phyloP scores from a whole-genome alignment of 768 basidiomycete genomes.

The Clavulina sp. region DNA sequence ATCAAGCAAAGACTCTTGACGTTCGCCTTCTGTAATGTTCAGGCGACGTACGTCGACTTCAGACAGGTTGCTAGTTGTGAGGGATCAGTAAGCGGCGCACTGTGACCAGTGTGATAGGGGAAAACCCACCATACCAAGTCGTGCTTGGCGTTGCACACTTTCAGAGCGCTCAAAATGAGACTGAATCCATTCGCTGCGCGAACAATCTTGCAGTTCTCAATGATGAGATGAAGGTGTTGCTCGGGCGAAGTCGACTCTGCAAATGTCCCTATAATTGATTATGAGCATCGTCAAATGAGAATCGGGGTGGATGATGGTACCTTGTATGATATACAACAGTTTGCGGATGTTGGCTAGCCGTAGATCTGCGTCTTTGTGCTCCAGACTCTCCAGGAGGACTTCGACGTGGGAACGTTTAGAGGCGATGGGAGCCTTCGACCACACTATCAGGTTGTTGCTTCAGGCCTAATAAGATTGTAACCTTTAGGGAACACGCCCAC shows the following conservation, averaged over 20 bases:
- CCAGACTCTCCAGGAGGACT: constrained; percentile 67
- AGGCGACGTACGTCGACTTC: constrained; percentile 59
- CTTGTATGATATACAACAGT: constrained; percentile 85
- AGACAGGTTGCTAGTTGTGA: constrained; percentile 40
- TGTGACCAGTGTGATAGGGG: neutral
- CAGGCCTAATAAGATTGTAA: constrained; percentile 9
- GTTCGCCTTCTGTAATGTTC: constrained; percentile 51
- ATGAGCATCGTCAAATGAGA: neutral
- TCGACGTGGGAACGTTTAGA: constrained; percentile 61
- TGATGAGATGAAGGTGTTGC: constrained; percentile 89
- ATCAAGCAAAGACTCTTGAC: constrained; percentile 70
- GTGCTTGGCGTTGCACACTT: constrained; percentile 76
- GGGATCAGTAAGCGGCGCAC: neutral
- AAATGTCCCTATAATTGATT: constrained; percentile 48
- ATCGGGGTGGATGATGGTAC: constrained; percentile 21
- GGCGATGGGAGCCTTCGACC: constrained; percentile 49
- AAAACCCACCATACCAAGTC: constrained; percentile 55
- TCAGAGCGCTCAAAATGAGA: constrained; percentile 72
- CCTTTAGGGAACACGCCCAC: constrained; percentile 26
- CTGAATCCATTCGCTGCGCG: constrained; percentile 68
- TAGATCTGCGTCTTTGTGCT: constrained; percentile 68
- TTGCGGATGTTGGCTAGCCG: constrained; percentile 76
- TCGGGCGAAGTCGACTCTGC: constrained; percentile 83
- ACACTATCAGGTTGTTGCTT: constrained; percentile 32
- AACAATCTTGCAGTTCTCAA: constrained; percentile 81